Percentiles rank a stretch among this genome's conserved stretches.
phyloP scores from a whole-genome alignment of 176 grass and related monocot genomes.

The Hordeum marinum region DNA sequence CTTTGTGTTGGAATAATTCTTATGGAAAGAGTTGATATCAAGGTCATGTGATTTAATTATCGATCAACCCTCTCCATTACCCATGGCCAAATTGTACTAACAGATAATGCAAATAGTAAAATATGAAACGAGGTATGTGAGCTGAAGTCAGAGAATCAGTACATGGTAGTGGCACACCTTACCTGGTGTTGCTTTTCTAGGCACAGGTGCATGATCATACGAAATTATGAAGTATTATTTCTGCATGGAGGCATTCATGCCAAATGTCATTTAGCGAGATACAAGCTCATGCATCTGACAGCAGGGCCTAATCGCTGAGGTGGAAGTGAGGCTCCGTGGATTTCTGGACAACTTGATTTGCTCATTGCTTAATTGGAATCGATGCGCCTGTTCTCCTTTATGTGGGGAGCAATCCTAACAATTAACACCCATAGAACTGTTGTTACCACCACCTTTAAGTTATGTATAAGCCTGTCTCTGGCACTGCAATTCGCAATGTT shows the following conservation, averaged over 20 bases:
- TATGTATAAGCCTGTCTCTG: neutral
- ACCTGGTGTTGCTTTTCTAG: neutral
- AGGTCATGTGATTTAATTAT: neutral
- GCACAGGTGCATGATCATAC: conserved; percentile 8
- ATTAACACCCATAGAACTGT: neutral
- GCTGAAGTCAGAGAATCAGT: neutral
- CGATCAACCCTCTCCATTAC: neutral
- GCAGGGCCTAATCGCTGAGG: neutral
- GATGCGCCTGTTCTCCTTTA: neutral
- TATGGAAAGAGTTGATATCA: neutral
- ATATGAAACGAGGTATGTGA: neutral
- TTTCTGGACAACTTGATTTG: neutral
- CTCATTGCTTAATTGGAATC: neutral
- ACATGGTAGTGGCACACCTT: neutral
- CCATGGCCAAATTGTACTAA: neutral
- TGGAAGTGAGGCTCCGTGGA: neutral
- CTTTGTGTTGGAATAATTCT: neutral
- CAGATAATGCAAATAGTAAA: conserved; percentile 8
- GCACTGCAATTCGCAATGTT: neutral
- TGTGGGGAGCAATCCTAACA: neutral
- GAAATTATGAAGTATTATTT: neutral
- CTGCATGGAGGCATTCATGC: neutral
- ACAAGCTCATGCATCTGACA: neutral
- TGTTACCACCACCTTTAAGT: neutral
- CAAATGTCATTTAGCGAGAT: neutral